Conservation (phyloP, 495 filamentous ascomycete species). For the Lineolata rhizophorae region DNA sequence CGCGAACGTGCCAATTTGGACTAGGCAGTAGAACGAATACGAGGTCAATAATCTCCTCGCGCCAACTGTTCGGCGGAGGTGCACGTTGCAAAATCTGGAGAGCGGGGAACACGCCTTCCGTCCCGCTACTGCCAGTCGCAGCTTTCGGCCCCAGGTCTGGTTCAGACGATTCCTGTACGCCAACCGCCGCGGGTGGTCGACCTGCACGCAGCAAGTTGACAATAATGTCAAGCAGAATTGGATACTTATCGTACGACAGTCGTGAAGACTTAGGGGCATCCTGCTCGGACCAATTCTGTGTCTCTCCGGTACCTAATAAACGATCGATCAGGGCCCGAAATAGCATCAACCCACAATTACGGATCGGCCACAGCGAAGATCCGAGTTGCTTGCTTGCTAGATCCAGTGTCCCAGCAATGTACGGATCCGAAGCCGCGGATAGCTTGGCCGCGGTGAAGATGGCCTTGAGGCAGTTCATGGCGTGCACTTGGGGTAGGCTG, state of each 20-base stretch:
- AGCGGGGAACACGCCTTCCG: slow-evolving; percentile 74
- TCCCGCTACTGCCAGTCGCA: too few relatives aligned
- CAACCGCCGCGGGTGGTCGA: neutral
- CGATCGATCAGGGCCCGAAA: slow-evolving; percentile 62
- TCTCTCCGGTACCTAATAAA: slow-evolving; percentile 44
- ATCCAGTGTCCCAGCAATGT: slow-evolving; percentile 48
- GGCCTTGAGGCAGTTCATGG: slow-evolving; percentile 75
- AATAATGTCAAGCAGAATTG: slow-evolving; percentile 43
- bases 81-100: slow-evolving; percentile 59
- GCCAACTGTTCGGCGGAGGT: slow-evolving; percentile 25
- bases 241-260: slow-evolving; percentile 50
- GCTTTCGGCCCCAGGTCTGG: too few relatives aligned
- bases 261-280: slow-evolving; percentile 14
- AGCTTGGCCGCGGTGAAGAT: slow-evolving; percentile 63
- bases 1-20: slow-evolving; percentile 67
- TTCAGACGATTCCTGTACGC: too few relatives aligned
- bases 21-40: slow-evolving; percentile 42
- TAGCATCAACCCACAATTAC: slow-evolving; percentile 80
- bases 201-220: slow-evolving; percentile 31
- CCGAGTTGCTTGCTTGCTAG: slow-evolving; percentile 53
- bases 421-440: slow-evolving; percentile 34
- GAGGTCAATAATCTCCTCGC: slow-evolving; percentile 21
- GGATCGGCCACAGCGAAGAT: slow-evolving; percentile 60
- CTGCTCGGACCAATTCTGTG: slow-evolving; percentile 19
- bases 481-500: slow-evolving; percentile 69